A percentile compares a stretch with the other conserved stretches of the same genome.
These are phyloP conservation scores for Scenedesmus sp. DNA, from an alignment of 163 green algal species.

Conservation along the genomic window DNA sequence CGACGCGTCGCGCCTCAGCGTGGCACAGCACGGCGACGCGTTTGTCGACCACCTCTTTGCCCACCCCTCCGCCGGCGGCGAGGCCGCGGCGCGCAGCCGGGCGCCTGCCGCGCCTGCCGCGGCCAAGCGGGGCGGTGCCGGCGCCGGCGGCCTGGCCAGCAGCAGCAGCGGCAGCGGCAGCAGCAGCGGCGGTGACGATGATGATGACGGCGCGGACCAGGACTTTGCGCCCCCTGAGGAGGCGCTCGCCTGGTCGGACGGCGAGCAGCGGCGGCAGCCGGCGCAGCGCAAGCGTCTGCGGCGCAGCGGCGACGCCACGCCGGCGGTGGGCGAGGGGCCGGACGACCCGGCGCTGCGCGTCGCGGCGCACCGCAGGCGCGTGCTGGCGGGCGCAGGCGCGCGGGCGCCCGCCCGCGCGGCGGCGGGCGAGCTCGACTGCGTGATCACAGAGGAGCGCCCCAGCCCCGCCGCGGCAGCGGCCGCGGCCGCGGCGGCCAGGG, in stretches of 20 bases:
- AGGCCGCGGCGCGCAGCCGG: no score
- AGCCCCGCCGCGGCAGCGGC: conserved; percentile 3
- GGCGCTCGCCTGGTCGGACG: no score
- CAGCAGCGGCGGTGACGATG: conserved; percentile 4
- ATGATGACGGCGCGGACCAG: background rate
- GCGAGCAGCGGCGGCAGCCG: conserved; percentile 4
- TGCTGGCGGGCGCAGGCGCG: background rate
- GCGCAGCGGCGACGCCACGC: background rate
- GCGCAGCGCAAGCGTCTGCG: background rate
- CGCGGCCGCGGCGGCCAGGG: background rate
- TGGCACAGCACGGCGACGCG: conserved; percentile 10
- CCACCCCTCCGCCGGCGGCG: conserved; percentile 9
- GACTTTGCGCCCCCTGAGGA: background rate
- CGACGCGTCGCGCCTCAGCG: background rate
- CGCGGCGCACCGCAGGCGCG: background rate
- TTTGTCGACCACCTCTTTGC: conserved; percentile 29
- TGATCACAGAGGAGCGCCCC: no score
- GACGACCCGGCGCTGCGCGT: background rate
- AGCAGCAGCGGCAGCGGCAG: conserved; percentile 7
- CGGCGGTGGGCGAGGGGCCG: no score
- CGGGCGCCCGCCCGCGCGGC: background rate
- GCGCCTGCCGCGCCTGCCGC: no score
- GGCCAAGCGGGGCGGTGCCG: no score
- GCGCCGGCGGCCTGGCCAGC: no score
- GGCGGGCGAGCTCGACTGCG: background rate